phyloP scores from a whole-genome alignment of 1,284 basidiomycete genomes.

The Papiliotrema laurentii region DNA sequence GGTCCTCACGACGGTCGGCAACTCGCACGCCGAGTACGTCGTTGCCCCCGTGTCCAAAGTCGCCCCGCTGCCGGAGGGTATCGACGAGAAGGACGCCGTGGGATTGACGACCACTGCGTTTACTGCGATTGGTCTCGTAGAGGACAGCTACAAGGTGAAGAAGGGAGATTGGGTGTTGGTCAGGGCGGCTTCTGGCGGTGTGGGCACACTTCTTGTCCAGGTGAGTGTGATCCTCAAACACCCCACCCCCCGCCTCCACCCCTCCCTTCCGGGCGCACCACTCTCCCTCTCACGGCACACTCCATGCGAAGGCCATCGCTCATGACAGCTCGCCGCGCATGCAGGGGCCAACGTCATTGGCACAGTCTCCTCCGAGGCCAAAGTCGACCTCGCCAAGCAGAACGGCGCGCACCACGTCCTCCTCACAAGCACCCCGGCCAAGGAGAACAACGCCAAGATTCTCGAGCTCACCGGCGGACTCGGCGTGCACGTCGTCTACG shows the following conservation, averaged over 20 bases:
- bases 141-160: slow-evolving; percentile 78
- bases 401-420: slow-evolving; percentile 86
- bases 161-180: slow-evolving; percentile 55
- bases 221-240: slow-evolving; percentile 33
- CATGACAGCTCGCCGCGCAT: slow-evolving; percentile 47
- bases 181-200: slow-evolving; percentile 81
- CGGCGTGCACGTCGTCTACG: slow-evolving; percentile 79
- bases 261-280: no score
- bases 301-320: neutral
- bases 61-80: slow-evolving; percentile 50
- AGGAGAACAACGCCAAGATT: slow-evolving; percentile 59
- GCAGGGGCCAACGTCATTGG: slow-evolving; percentile 85
- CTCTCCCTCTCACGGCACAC: no score
- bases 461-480: slow-evolving; percentile 72
- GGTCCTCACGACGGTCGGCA: slow-evolving; percentile 54
- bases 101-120: slow-evolving; percentile 69
- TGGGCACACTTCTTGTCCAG: slow-evolving; percentile 55
- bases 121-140: slow-evolving; percentile 73
- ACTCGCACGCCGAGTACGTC: slow-evolving; percentile 70
- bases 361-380: slow-evolving; percentile 81
- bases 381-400: slow-evolving; percentile 73
- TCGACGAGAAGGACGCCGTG: slow-evolving; percentile 65
- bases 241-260: no score
- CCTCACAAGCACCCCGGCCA: slow-evolving; percentile 57
- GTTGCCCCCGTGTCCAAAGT: slow-evolving; percentile 62